Base-by-base conservation (phyloP, 2,329 filamentous ascomycete genomes). In the Aotearoamyces nothofagi region DNA sequence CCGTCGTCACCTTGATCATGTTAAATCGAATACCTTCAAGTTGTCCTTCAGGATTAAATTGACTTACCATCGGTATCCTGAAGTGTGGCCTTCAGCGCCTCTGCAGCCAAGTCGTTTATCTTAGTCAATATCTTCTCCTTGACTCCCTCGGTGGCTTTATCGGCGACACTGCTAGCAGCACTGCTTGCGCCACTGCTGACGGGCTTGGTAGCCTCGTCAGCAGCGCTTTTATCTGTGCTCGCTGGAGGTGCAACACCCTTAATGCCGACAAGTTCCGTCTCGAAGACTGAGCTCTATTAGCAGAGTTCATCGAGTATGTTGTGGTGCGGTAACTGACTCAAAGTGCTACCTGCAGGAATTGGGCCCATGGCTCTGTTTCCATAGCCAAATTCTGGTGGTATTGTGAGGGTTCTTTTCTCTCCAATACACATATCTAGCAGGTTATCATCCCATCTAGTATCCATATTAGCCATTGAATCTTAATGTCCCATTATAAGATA, bases 351-450 rank as follows among this genome's bases (percentile, higher is more conserved):
- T 4, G 68, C 73, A 11, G 86, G 84, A 47, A 96, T 96, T 13
- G 84, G 83, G 2, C 84, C 84, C 50, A 81, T 69, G 20, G 55
- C 63, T 30, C 72, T 65, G 37, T 77, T 60, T 28, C 90, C 90
- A 54, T 96, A 98, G 26, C 72, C 90, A 48, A 78, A 60, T 48
- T 76, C 70, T 12, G 87, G 82, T n/a, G 84, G 83, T 32, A 98
- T 90, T 12, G 78, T 94, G 53, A 98, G 58, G 31, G 71, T 87
- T 43, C 78, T 70, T 64, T 86, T 87, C 64, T 96, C 87, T 37
- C 90, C 87, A 43, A 92, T 78, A 57, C 90, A 96, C 86, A 96
- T 94, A 48, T 81, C 81, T 30, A 90, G 45, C 22, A 96, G 66
- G 27, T 87, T 87, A 50, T 92, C 57, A 45, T 96, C 87, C 87